Base-by-base conservation (phyloP, 2,329 filamentous ascomycete genomes). In the Gliomastix tumulicola region DNA sequence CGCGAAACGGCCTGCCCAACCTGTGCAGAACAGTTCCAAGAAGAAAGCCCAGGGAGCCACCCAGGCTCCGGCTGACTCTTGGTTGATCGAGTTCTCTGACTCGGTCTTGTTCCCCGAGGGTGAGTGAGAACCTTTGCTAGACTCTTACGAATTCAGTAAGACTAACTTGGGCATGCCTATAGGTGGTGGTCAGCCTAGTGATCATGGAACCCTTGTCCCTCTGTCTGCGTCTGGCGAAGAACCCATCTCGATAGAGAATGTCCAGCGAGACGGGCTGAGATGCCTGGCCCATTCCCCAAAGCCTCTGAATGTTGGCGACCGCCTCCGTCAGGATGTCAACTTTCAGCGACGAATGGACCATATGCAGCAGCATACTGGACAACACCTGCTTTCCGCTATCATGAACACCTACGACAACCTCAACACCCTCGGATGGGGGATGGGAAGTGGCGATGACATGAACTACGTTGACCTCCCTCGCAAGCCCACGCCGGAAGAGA, bases 301-400 rank as follows among this genome's bases (percentile, higher is more conserved):
- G 12, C 45, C 49, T 0, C 9, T 57, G 2, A 25, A 32, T 0
- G 44, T 45, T 0, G 53, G 54, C 0, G 41, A 42, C 0, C 37
- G 12, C 7, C 41, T 57, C 4, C 49, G 46, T 0, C 54, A 57
- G 19, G 44, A 51, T 10, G 41, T 57, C 4, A 48, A 57, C 18
- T 54, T 48, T 37, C 20, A 37, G 6, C 50, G 54, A 0, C 48
- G 54, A n/a, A 56, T 53, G 51, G 49, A 57, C 32, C 53, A 57
- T 10, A 57, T 57, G 54, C 54, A 57, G 11, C 54, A 57, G 7
- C 54, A 57, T 16, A 57, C 54, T 1, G 53, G 54, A 2, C 54
- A 57, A 7, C 54, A 57, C 21, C 47, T 57, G 3, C 43, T 57
- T 3, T 57, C 54, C 1, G 54, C 54, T 1, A 38, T 57, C 4